Evolutionary conservation across 129 eudicot genomes (phyloP), one percentile per base, ranked within the genome.

Genomic region (Saposhnikovia divaricata): DNA sequence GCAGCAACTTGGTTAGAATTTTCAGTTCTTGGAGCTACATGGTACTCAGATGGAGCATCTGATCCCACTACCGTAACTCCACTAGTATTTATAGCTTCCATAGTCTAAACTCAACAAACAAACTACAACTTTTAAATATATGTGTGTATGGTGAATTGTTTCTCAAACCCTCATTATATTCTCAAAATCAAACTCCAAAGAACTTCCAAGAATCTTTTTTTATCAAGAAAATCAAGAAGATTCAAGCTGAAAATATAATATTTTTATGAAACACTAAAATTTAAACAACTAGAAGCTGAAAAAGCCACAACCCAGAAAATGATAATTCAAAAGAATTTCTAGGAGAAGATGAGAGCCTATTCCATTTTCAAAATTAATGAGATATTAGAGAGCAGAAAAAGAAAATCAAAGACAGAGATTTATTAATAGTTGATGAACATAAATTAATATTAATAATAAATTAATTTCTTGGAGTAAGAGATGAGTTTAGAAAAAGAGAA

Each of bases 51-150:
- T 19, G 98, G 93, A 81, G 96, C 96, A 91, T 92, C 98, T 85
- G 98, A 91, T 86, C 89, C 91, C 83, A 89, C 93, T 81, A 92
- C 97, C 37, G 97, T 90, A 55, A 94, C 93, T 76, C 93, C 93
- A 86, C 89, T 81, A 73, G 74, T 87, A 81, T 82, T 84, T 57
- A 75, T 86, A 76, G 81, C 89, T 82, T 85, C 92, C 59, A 76
- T 81, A 42, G 38, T 69, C 79, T 55, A 72, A 77, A 72, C 47
- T 46, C 75, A 68, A 68, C 42, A 27, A 68, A 68, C 42, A 27
- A 76, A 78, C 28, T 76, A 73, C 27, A 40, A 44, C 27, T 15
- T 38, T 10, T 38, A 44, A 66, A 65, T 6, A 43, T 34, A 15
- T 11, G 15, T 46, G 12, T 46, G 2, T 46, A 18, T 19, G 5